Base-by-base conservation (phyloP, 2,329 filamentous ascomycete genomes). In the Diaporthe aspalathi region DNA sequence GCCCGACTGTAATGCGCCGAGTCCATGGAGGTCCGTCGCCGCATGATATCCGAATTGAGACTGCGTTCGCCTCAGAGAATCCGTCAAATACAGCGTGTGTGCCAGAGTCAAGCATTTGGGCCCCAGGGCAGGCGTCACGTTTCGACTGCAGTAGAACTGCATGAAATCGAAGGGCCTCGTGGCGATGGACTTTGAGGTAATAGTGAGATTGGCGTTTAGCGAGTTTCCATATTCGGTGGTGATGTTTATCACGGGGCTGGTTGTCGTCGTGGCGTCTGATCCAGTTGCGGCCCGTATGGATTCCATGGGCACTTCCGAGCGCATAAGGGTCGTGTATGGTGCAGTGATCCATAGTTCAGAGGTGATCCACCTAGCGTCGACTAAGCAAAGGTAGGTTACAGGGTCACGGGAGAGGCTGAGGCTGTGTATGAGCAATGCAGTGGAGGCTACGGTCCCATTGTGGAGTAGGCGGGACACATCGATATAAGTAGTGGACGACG, bases 281-380 rank as follows among this genome's bases (percentile, higher is more conserved):
- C 56, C 40, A 0, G 40, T n/a, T 5, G 6, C 9, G 24, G 40
- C 22, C 20, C 8, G 38, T 9, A 62, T 16, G 2, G 38, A 29
- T 1, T 62, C 40, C 56, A 62, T 4, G 2, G 56, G 16, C 0
- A 22, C 12, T 16, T 38, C 56, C 0, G 56, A 62, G 0, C 5
- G 38, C 56, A 62, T 62, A 9, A 62, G 5, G 5, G 56, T 32
- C 24, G 56, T 38, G 22, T 47, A 62, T 4, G 56, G 56, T 0
- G 56, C 38, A 8, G 40, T 62, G 24, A 1, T 45, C 56, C 56
- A 62, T 1, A 47, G 38, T 0, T 47, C 16, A 17, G 56, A 45
- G 3, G 45, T 24, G 2, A 62, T 47, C 56, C 56, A 62, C 16
- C 56, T 32, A n/a, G 56, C 56, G 5, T 62, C 56, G n/a, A 62